These are phyloP conservation scores for Drechslera avenae DNA, from an alignment of 2,329 filamentous ascomycete genomes.

Conservation along the genomic window DNA sequence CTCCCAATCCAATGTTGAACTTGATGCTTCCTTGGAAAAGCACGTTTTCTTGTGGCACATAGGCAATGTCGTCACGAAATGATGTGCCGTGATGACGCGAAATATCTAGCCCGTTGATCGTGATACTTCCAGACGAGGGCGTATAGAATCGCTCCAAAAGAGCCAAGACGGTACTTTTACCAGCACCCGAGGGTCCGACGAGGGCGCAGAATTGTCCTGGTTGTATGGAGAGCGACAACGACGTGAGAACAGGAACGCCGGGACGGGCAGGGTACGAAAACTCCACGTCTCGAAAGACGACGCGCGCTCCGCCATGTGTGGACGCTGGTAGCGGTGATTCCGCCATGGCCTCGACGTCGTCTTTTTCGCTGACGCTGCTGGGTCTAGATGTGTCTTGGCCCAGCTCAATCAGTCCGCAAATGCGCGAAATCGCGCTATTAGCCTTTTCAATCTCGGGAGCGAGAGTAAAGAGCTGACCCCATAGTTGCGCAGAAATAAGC, in stretches of 20 bases:
- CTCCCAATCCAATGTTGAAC: slow-evolving; percentile 55
- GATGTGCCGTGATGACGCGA: slow-evolving; percentile 44
- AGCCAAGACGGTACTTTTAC: slow-evolving; percentile 68
- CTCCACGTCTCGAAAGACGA: slow-evolving; percentile 63
- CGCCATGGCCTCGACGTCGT: slow-evolving; percentile 40
- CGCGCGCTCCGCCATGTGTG: slow-evolving; percentile 63
- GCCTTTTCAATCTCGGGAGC: slow-evolving; percentile 76
- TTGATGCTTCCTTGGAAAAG: slow-evolving; percentile 56
- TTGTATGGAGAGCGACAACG: slow-evolving; percentile 61
- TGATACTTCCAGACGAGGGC: slow-evolving; percentile 56
- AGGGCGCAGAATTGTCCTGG: slow-evolving; percentile 67
- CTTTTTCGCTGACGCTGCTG: slow-evolving; percentile 72
- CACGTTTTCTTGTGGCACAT: slow-evolving; percentile 56
- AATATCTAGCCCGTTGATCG: slow-evolving; percentile 59
- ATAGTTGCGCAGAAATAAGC: slow-evolving; percentile 73
- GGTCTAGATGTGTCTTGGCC: slow-evolving; percentile 51
- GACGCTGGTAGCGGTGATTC: slow-evolving; percentile 61
- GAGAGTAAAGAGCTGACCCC: slow-evolving; percentile 75
- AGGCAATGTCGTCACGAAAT: slow-evolving; percentile 53
- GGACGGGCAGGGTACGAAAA: slow-evolving; percentile 71
- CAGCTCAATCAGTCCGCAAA: slow-evolving; percentile 66
- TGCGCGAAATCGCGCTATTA: slow-evolving; percentile 71
- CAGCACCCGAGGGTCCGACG: slow-evolving; percentile 69
- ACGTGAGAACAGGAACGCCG: slow-evolving; percentile 61
- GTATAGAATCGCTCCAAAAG: slow-evolving; percentile 61